These are phyloP conservation scores for Penicillium digitatum DNA, from an alignment of 2,329 filamentous ascomycete genomes.

Conservation along the genomic window DNA sequence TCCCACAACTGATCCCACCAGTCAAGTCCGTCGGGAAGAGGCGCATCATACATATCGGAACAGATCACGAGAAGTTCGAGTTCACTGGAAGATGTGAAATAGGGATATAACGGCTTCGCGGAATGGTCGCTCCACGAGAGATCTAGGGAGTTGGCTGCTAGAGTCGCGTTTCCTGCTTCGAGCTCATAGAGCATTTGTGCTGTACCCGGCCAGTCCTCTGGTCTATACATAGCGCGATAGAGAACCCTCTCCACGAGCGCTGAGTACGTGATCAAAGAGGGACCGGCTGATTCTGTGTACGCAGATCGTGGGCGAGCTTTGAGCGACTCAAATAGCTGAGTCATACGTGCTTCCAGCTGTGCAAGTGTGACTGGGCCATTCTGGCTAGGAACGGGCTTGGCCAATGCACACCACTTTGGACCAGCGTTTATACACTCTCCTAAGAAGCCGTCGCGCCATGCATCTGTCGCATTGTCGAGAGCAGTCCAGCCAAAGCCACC, in stretches of 20 bases:
- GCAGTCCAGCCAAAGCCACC: conserved; percentile 18
- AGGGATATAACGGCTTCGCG: neutral
- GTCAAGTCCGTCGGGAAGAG: conserved; percentile 11
- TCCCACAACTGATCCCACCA: conserved; percentile 16
- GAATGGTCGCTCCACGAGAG: conserved; percentile 9
- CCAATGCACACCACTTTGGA: conserved; percentile 14
- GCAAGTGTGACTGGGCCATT: conserved; percentile 3
- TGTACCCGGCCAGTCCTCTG: conserved; percentile 4
- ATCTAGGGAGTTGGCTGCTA: conserved; percentile 11
- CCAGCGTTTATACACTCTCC: conserved; percentile 16
- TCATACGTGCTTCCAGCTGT: conserved; percentile 11
- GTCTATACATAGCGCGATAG: conserved; percentile 14
- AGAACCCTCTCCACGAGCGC: conserved; percentile 9
- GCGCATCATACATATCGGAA: conserved; percentile 15
- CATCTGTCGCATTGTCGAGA: conserved; percentile 16
- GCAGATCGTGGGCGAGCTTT: conserved; percentile 11
- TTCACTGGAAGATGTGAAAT: conserved; percentile 1
- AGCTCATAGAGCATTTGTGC: conserved; percentile 16
- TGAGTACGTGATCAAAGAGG: conserved; percentile 16
- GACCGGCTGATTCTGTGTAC: conserved; percentile 11
- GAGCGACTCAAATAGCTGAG: conserved; percentile 6
- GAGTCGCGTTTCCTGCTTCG: conserved; percentile 12
- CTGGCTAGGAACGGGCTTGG: neutral
- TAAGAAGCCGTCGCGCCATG: conserved; percentile 16
- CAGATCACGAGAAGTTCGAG: conserved; percentile 13